Evolutionary conservation across 2,329 filamentous ascomycete species (phyloP).

Genomic region (Stemphylium beticola): DNA sequence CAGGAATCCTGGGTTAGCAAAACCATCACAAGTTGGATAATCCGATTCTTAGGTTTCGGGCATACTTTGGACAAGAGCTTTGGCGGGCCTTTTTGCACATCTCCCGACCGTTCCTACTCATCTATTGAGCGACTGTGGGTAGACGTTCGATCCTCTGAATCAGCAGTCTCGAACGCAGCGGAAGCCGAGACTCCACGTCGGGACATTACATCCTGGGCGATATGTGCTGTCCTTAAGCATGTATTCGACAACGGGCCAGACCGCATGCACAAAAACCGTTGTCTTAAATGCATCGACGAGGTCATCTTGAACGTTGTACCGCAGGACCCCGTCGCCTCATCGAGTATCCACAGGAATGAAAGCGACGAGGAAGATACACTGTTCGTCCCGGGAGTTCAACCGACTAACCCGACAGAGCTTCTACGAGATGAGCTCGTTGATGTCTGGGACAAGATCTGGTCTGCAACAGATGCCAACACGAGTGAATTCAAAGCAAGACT

Average conservation of each 20-base stretch:
- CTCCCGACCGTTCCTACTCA: constrained; percentile 4
- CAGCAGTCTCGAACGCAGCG: constrained; percentile 26
- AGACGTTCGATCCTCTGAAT: constrained; percentile 37
- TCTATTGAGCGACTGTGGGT: constrained; percentile 37
- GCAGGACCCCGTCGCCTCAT: constrained; percentile 4
- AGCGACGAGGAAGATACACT: not conserved
- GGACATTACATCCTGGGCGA: constrained; percentile 41
- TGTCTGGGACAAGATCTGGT: constrained; percentile 45
- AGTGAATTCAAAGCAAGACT: constrained; percentile 18
- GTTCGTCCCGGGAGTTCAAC: not conserved
- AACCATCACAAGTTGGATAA: constrained; percentile 25
- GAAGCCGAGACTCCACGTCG: constrained; percentile 21
- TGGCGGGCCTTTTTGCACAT: not conserved
- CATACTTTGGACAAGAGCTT: constrained; percentile 7
- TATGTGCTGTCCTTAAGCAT: constrained; percentile 43
- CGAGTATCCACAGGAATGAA: not conserved
- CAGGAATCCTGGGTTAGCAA: constrained; percentile 1
- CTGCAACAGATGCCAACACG: constrained; percentile 31
- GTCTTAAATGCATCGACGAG: constrained; percentile 34
- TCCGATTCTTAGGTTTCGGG: constrained; percentile 13
- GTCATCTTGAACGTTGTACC: constrained; percentile 42
- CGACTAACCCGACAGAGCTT: not conserved
- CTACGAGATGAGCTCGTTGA: constrained; percentile 29
- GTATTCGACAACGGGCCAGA: constrained; percentile 36
- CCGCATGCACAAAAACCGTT: constrained; percentile 17